Percentiles rank a stretch among this genome's conserved stretches.
phyloP scores from a whole-genome alignment of 73 alveolate species.

The Paramecium tetraurelia region DNA sequence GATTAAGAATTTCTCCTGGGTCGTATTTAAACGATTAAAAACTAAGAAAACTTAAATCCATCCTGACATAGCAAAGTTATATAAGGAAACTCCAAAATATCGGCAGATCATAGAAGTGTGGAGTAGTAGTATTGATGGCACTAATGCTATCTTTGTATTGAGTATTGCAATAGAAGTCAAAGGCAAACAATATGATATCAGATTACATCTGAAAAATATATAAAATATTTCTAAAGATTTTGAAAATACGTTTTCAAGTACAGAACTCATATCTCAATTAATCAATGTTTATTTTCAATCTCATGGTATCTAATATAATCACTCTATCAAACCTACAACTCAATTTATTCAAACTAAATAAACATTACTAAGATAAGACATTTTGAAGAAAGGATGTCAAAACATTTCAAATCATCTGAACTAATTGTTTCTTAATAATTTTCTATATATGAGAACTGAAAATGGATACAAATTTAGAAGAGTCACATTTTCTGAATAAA shows the following conservation, averaged over 20 bases:
- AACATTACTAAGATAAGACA: background rate
- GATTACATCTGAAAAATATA: slow-evolving; percentile 18
- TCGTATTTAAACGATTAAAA: background rate
- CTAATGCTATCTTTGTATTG: slow-evolving; percentile 30
- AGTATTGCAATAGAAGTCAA: background rate
- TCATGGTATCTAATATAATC: background rate
- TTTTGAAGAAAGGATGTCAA: background rate
- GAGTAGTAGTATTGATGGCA: slow-evolving; percentile 30
- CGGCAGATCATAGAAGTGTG: background rate
- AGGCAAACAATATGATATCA: background rate
- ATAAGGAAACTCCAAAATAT: background rate
- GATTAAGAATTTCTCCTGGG: background rate
- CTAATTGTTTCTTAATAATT: background rate
- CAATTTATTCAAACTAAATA: background rate
- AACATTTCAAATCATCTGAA: background rate
- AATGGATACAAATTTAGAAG: slow-evolving; percentile 2
- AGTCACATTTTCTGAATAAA: background rate
- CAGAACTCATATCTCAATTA: background rate
- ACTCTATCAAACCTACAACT: background rate
- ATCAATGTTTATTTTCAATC: background rate
- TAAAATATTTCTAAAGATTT: background rate
- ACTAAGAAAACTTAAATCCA: background rate
- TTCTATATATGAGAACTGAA: background rate
- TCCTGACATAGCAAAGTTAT: slow-evolving; percentile 5
- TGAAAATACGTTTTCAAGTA: background rate